Evolutionary conservation across 352 stramenopile genomes (phyloP).

Genomic region (Globisporangium iwayamae): DNA sequence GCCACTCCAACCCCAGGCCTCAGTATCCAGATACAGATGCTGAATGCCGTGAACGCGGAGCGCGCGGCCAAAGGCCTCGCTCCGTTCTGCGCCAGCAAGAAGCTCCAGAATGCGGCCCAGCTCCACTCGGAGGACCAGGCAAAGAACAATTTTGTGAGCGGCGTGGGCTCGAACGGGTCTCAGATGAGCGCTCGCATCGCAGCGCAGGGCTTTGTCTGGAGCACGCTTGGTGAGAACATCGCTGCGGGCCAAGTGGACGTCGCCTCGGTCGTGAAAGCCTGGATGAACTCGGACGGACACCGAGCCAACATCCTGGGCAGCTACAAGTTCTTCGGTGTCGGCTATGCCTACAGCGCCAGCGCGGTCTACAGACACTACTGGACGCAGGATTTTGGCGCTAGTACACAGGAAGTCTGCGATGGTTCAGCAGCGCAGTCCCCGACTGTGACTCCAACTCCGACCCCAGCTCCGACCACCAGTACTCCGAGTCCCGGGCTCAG

Average conservation of each 20-base stretch:
- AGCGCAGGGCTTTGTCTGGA: constrained; percentile 24
- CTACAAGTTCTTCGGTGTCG: constrained; percentile 32
- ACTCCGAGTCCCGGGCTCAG: neutral
- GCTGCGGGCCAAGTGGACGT: constrained; percentile 20
- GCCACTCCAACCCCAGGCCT: neutral
- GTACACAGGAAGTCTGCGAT: constrained; percentile 23
- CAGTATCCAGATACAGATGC: constrained; percentile 14
- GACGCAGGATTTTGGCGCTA: constrained; percentile 51
- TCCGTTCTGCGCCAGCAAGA: constrained; percentile 24
- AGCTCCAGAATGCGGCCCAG: constrained; percentile 27
- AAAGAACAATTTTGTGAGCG: constrained; percentile 26
- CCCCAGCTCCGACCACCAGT: neutral
- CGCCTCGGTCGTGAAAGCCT: constrained; percentile 12
- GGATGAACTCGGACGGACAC: constrained; percentile 19
- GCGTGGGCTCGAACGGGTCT: constrained; percentile 25
- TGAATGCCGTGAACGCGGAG: constrained; percentile 18
- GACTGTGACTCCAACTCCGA: neutral
- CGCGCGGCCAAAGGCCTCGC: constrained; percentile 12
- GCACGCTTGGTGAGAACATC: constrained; percentile 19
- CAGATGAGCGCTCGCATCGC: constrained; percentile 20
- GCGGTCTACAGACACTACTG: constrained; percentile 42
- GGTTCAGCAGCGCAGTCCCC: too few relatives aligned
- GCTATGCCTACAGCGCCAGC: constrained; percentile 40
- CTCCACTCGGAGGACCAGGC: constrained; percentile 31
- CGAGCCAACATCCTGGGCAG: constrained; percentile 20